Evolutionary conservation across 352 stramenopile species (phyloP), one percentile per base, ranked within the genome.

Genomic region (Achlya hypogyna): DNA sequence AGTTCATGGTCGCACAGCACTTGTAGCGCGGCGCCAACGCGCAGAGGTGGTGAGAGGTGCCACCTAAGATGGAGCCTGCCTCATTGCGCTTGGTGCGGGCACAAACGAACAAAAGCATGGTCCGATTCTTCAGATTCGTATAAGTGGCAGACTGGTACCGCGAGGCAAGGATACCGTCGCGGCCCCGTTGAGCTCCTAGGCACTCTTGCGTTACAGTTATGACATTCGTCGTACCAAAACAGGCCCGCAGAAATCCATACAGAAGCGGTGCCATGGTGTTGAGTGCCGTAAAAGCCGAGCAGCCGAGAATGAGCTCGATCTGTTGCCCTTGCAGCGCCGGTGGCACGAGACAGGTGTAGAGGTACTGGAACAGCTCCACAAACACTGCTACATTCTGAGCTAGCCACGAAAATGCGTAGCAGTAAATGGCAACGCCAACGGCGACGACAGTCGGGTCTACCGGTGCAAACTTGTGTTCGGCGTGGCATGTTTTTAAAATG

Each of bases 361-460:
- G 2, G 22, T 35, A 54, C 20, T 67, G 27, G 40, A 60, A 59
- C 2, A 58, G 32, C 29, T 5, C 27, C 9, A 27, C 29, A 5
- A 67, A 29, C 9, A 28, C 5, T 4, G 54, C 18, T 9, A 45
- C 38, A 16, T 40, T 64, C 22, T 22, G 12, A 5, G 18, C 47
- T 2, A 51, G 12, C 35, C 54, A 53, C 35, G 51, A 42, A 23
- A 67, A 22, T 27, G 42, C 38, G 25, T 25, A 31, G n/a, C 28
- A 23, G 22, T 49, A 67, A 12, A 67, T 35, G 5, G 31, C 27
- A 14, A 32, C 34, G 2, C 25, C 32, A 6, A 67, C 18, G 2
- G 51, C 60, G 0, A 67, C 27, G 42, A 67, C 20, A 8, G 38
- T 49, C 4, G 60, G 60, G 35, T 67, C 60, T 4, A 67, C 27